A percentile compares a stretch with the other conserved stretches of the same genome.
phyloP scores from a whole-genome alignment of 768 basidiomycete species.

The Lactarius quietus region DNA sequence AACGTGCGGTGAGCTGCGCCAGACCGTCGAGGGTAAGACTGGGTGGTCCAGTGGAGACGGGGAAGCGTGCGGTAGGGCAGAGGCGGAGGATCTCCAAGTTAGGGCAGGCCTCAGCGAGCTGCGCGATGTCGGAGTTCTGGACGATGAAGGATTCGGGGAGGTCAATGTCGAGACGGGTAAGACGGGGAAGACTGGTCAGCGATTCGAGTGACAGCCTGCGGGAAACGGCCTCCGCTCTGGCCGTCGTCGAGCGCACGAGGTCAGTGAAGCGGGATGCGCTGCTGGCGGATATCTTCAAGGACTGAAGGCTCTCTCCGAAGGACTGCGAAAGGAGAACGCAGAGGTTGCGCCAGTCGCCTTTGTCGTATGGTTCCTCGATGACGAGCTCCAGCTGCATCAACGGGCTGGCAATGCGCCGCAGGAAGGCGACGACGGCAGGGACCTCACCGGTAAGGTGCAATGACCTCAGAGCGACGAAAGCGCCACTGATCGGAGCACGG shows the following conservation, averaged over 20 bases:
- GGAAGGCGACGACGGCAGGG: constrained; percentile 65
- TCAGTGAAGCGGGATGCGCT: constrained; percentile 77
- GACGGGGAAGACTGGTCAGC: constrained; percentile 48
- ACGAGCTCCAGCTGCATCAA: constrained; percentile 67
- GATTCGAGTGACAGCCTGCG: constrained; percentile 60
- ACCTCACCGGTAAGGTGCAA: constrained; percentile 69
- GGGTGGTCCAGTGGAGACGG: constrained; percentile 47
- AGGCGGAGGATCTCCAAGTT: constrained; percentile 65
- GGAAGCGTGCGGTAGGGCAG: constrained; percentile 66
- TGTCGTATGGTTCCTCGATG: constrained; percentile 76
- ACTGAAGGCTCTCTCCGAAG: constrained; percentile 56
- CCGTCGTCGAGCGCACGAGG: constrained; percentile 73
- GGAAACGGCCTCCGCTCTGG: constrained; percentile 56
- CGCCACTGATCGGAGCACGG: constrained; percentile 46
- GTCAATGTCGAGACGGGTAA: constrained; percentile 69
- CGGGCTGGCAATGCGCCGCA: constrained; percentile 63
- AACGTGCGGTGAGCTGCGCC: constrained; percentile 52
- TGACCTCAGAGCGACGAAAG: constrained; percentile 55
- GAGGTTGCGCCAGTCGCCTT: constrained; percentile 72
- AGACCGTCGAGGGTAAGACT: constrained; percentile 62
- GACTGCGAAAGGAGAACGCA: constrained; percentile 58
- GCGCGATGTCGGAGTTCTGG: constrained; percentile 54
- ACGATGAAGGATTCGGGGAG: constrained; percentile 74
- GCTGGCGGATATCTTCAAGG: constrained; percentile 59
- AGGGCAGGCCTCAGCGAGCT: constrained; percentile 59